These are phyloP conservation scores for Penicillium sp. DNA, from an alignment of 2,329 filamentous ascomycete species.

Conservation along the genomic window DNA sequence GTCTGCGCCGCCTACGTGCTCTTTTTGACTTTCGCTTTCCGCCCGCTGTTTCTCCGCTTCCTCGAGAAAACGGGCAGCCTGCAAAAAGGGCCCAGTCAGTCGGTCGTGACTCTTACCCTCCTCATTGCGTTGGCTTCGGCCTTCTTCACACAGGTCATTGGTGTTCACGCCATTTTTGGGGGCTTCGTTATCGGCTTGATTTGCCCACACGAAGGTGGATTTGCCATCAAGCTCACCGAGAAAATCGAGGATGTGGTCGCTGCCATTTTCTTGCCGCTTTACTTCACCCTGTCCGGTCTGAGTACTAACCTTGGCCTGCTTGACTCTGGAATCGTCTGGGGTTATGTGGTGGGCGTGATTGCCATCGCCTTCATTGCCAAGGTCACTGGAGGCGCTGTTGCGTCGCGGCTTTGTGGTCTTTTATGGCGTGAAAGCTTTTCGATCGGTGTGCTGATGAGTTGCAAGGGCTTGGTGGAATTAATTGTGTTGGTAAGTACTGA, in stretches of 20 bases:
- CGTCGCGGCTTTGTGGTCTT: conserved; percentile 71
- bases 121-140: conserved; percentile 74
- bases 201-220: conserved; percentile 83
- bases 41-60: conserved; percentile 71
- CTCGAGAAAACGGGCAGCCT: conserved; percentile 72
- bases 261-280: conserved; percentile 80
- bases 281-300: conserved; percentile 88
- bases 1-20: conserved; percentile 71
- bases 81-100: conserved; percentile 83
- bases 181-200: conserved; percentile 87
- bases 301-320: conserved; percentile 84
- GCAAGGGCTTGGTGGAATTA: conserved; percentile 89
- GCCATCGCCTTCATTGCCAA: conserved; percentile 80
- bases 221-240: conserved; percentile 85
- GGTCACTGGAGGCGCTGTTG: conserved; percentile 75
- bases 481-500: conserved; percentile 71
- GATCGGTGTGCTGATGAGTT: conserved; percentile 91
- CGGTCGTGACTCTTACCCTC: conserved; percentile 77
- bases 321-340: conserved; percentile 80
- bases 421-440: conserved; percentile 88
- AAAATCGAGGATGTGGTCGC: conserved; percentile 91
- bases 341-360: conserved; percentile 80
- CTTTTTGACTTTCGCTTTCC: conserved; percentile 69
- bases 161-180: conserved; percentile 91
- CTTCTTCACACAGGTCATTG: conserved; percentile 88